Evolutionary conservation across 257 asterid species (phyloP), one percentile per base, ranked within the genome.

Genomic region (Voacanga thouarsii): DNA sequence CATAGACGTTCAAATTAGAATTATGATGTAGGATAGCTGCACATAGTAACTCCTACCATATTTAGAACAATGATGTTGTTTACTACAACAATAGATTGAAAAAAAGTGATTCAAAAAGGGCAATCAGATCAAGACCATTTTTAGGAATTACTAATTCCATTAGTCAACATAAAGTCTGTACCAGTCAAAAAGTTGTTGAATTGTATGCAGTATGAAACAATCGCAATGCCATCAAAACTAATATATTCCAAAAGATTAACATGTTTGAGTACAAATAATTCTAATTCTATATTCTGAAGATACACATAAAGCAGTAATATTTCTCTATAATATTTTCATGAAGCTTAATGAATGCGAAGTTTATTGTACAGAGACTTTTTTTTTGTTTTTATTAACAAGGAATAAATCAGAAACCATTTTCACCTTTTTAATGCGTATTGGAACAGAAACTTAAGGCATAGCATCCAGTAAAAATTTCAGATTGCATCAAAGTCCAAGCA

Each of bases 401-500:
- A 21, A 21, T 0, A 28, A 0, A 64, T 18, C 23, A 64, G 4
- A 67, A 71, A 9, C 39, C 24, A 18, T 51, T 28, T 3, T 2
- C 4, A 2, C 23, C 4, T 3, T n/a, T 24, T 26, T 24, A 71
- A 71, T 23, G 23, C 7, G 33, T 12, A 71, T 7, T n/a, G 43
- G n/a, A 24, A 64, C 72, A 78, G 61, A 77, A 78, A 80, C 97
- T 92, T 89, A 96, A 98, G 82, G 98, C 97, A 83, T 93, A 96
- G 85, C 84, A 86, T 18, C 93, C 98, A 71, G 99, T 94, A 4
- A 89, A 77, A 85, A 83, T 82, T 89, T 93, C 98, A 18, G 97
- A 86, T 71, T 23, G 90, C 14, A 93, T 89, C 80, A 96, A 86
- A 80, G 68, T 77, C 98, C 98, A 93, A 76, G 92, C 94, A 14